Evolutionary conservation across 495 filamentous ascomycete genomes (phyloP).

Genomic region (Parathielavia appendiculata): DNA sequence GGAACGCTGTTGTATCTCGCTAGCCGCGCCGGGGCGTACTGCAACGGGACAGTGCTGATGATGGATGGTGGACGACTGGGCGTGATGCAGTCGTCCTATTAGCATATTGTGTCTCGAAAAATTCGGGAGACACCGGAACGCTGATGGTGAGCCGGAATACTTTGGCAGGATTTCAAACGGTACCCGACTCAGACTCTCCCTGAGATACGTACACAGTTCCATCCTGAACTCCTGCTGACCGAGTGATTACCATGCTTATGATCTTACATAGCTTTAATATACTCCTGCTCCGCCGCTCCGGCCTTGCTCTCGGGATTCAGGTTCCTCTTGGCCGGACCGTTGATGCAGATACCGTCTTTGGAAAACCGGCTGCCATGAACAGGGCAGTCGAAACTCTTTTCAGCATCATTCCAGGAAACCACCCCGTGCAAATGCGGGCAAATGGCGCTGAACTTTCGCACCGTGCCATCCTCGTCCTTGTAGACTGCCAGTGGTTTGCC

Average conservation of each 20-base stretch:
- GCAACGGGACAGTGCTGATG: constrained; percentile 52
- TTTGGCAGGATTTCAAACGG: too few relatives aligned
- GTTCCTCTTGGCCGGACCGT: constrained; percentile 46
- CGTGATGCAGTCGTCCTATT: constrained; percentile 44
- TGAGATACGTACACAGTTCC: not conserved
- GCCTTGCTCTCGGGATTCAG: constrained; percentile 24
- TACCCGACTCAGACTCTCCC: not conserved
- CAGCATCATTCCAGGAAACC: constrained; percentile 50
- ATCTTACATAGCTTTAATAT: constrained; percentile 1
- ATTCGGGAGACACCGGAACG: not conserved
- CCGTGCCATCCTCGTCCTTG: constrained; percentile 50
- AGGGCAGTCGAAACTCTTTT: constrained; percentile 53
- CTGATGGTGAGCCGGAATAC: not conserved
- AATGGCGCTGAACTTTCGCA: constrained; percentile 46
- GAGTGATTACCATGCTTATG: not conserved
- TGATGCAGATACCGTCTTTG: constrained; percentile 47
- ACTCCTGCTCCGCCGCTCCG: constrained; percentile 21
- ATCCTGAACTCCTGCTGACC: not conserved
- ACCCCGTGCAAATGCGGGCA: constrained; percentile 56
- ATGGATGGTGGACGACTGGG: constrained; percentile 53
- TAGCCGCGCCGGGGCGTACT: constrained; percentile 53
- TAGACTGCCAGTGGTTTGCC: constrained; percentile 50
- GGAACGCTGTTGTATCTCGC: constrained; percentile 53
- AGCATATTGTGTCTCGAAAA: not conserved
- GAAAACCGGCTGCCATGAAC: constrained; percentile 54